Conservation (phyloP, 345 rosid genomes). For the Excoecaria agallocha region DNA sequence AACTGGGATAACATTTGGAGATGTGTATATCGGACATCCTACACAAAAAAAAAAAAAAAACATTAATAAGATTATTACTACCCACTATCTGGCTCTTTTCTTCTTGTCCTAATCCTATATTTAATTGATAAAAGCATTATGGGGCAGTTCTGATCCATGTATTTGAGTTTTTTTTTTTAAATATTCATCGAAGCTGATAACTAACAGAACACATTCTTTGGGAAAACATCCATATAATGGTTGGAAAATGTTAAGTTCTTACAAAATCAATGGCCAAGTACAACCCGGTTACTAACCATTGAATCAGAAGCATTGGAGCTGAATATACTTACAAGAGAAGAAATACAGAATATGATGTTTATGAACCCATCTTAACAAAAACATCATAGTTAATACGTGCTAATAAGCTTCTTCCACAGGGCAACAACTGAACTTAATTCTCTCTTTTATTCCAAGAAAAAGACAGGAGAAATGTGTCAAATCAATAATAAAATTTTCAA, state of each 20-base stretch:
- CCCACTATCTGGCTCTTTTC: not conserved
- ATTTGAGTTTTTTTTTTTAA: not conserved
- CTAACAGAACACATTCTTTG: not conserved
- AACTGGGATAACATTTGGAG: conserved; percentile 39
- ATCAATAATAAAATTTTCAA: not conserved
- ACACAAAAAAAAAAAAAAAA: conserved; percentile 6
- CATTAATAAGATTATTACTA: conserved; percentile 9
- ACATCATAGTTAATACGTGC: not conserved
- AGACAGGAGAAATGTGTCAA: not conserved
- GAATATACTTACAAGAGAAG: not conserved
- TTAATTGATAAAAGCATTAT: not conserved
- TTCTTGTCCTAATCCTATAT: not conserved
- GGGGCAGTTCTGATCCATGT: not conserved
- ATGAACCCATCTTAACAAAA: not conserved
- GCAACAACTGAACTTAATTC: not conserved
- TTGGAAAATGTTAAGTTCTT: not conserved
- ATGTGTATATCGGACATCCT: conserved; percentile 39
- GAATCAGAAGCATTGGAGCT: not conserved
- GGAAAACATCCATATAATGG: not conserved
- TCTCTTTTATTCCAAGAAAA: no score
- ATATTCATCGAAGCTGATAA: not conserved
- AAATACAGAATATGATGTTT: not conserved
- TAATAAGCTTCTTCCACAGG: not conserved
- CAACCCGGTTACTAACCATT: not conserved
- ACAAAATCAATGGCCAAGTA: not conserved